Conservation (phyloP, 177 flowering plant species). For the Telopea speciosissima region DNA sequence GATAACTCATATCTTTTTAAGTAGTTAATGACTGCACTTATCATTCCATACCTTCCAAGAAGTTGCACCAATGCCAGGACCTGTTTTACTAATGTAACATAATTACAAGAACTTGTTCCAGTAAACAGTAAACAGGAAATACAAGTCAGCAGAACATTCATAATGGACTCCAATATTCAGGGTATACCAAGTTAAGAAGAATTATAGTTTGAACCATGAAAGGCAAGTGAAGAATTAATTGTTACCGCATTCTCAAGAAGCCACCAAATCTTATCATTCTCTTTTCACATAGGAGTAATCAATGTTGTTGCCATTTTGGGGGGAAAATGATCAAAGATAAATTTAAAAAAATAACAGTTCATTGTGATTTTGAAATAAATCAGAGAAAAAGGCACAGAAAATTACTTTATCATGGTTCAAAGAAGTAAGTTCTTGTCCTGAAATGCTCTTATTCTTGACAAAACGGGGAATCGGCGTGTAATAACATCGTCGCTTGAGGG, state of each 20-base stretch:
- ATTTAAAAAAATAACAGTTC: not conserved
- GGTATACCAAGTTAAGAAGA: not conserved
- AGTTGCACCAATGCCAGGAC: not conserved
- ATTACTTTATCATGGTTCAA: slow-evolving; percentile 91
- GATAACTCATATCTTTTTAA: not conserved
- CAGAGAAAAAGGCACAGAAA: not conserved
- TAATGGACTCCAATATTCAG: not conserved
- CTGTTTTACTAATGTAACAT: not conserved
- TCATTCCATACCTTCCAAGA: not conserved
- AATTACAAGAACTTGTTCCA: not conserved
- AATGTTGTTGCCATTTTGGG: not conserved
- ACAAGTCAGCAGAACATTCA: not conserved
- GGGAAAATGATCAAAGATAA: no score
- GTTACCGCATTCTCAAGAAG: not conserved
- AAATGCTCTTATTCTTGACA: slow-evolving; percentile 63
- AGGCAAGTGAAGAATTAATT: not conserved
- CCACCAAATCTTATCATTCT: not conserved
- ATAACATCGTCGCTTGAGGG: slow-evolving; percentile 52
- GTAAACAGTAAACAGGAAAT: not conserved
- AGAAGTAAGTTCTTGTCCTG: slow-evolving; percentile 65
- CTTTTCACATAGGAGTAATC: not conserved
- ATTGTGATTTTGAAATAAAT: not conserved
- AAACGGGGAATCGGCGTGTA: slow-evolving; percentile 75
- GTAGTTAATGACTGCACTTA: not conserved
- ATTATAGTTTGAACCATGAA: not conserved